Percentiles rank a stretch among this genome's conserved stretches.
Evolutionary conservation across 1,139 yeast genomes (phyloP).

Genomic region (Suzukiozyma palmioleophila): DNA sequence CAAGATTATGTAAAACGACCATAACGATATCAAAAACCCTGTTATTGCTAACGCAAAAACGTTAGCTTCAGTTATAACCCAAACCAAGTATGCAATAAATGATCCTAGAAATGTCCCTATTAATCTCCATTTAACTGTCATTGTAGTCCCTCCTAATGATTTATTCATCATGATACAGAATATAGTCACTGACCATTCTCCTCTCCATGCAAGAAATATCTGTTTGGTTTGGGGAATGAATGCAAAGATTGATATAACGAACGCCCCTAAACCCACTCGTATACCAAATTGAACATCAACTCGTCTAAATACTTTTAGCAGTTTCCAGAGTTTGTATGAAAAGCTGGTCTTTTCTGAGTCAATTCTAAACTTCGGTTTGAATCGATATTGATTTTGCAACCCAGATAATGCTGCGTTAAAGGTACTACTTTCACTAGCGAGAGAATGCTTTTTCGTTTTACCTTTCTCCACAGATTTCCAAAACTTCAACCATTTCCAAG

Average conservation of each 20-base stretch:
- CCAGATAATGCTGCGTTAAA: constrained; percentile 36
- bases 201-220: constrained; percentile 61
- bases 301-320: constrained; percentile 37
- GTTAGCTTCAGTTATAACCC: constrained; percentile 58
- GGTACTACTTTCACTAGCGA: constrained; percentile 10
- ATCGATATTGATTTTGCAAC: constrained; percentile 27
- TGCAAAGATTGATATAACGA: constrained; percentile 63
- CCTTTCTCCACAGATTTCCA: constrained; percentile 28
- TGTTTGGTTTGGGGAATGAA: constrained; percentile 54
- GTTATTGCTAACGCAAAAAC: constrained; percentile 48
- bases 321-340: constrained; percentile 27
- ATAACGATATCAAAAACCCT: constrained; percentile 58
- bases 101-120: constrained; percentile 77
- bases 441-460: constrained; percentile 5
- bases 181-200: constrained; percentile 82
- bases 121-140: constrained; percentile 73
- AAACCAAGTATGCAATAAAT: constrained; percentile 50
- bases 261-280: constrained; percentile 76
- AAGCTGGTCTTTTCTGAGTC: constrained; percentile 5
- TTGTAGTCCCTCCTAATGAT: constrained; percentile 80
- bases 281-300: constrained; percentile 77
- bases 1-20: constrained; percentile 66
- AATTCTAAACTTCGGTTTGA: constrained; percentile 3
- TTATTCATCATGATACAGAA: constrained; percentile 83
- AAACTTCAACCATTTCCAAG: constrained; percentile 52